These are phyloP conservation scores for Suhomyces wounanorum DNA, from an alignment of 1,139 yeast genomes.

Conservation along the genomic window DNA sequence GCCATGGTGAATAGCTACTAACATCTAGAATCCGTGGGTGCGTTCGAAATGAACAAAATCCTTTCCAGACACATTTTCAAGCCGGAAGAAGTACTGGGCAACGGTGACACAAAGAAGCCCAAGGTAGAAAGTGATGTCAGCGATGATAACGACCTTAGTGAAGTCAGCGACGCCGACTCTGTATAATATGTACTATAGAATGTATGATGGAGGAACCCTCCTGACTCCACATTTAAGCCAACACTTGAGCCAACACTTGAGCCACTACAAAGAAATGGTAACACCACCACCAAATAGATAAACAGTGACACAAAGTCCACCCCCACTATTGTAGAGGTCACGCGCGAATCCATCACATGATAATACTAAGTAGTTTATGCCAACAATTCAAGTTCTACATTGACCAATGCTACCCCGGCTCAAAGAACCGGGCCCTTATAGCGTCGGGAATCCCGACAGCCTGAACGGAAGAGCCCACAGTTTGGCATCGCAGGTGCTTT, in stretches of 20 bases:
- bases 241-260: too few relatives aligned
- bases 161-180: conserved; percentile 10
- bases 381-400: not conserved
- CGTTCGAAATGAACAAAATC: conserved; percentile 70
- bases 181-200: conserved; percentile 13
- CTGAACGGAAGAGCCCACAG: conserved; percentile 21
- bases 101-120: conserved; percentile 5
- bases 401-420: conserved; percentile 10
- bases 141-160: not conserved
- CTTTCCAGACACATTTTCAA: conserved; percentile 54
- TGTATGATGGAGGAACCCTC: not conserved
- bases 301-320: too few relatives aligned
- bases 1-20: too few relatives aligned
- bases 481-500: conserved; percentile 27
- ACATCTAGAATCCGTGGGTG: conserved; percentile 49
- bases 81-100: conserved; percentile 35
- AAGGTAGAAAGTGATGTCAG: conserved; percentile 6
- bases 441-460: not conserved
- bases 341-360: not conserved
- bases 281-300: too few relatives aligned
- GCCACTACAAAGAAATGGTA: too few relatives aligned
- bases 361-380: not conserved
- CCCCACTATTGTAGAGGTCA: too few relatives aligned
- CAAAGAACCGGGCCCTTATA: conserved; percentile 6
- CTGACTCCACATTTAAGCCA: too few relatives aligned